Evolutionary conservation across 768 basidiomycete genomes (phyloP), one percentile per base, ranked within the genome.

Genomic region (Cystofilobasidium macerans): DNA sequence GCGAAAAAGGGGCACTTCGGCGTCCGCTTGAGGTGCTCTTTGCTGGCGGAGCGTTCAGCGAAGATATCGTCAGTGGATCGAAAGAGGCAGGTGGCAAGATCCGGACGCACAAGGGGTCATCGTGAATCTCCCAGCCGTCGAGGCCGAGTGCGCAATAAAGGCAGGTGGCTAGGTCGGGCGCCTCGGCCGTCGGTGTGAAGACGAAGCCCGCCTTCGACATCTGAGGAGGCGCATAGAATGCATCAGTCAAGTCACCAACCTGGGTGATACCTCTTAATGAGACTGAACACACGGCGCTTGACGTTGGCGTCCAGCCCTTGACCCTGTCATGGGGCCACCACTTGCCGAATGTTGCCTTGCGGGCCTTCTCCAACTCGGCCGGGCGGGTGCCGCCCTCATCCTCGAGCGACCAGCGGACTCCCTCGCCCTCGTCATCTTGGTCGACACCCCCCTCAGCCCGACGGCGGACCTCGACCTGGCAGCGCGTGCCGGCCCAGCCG

Each of bases 171-270:
- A 85, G 83, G 75, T 98, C 93, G 70, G 89, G 86, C 4, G 81
- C 85, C 16, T 79, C 76, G 9, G 48, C 65, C 64, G 84, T 82
- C 1, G 90, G 88, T 0, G 84, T 85, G 73, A 81, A 89, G 0
- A 89, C 81, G 72, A 94, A 95, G 11, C 93, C 93, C 3, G 91
- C 90, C 70, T 82, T 83, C 0, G 92, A 87, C 82, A 98, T 85
- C 92, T 92, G 69, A 20, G 24, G 47, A 24, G 30, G 6, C 30
- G 26, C n/a, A n/a, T n/a, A 54, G 28, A 18, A 48, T 43, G 26
- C 11, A 48, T 47, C 13, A 28, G 13, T 26, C 9, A n/a, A 40
- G 57, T 28, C n/a, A 51, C 16, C 24, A 12, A 16, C 14, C 30
- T 24, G 28, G 36, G 28, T 26, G 16, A 13, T 32, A 18, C 22